Conservation (phyloP, 768 basidiomycete species). For the Suillus clintonianus region DNA sequence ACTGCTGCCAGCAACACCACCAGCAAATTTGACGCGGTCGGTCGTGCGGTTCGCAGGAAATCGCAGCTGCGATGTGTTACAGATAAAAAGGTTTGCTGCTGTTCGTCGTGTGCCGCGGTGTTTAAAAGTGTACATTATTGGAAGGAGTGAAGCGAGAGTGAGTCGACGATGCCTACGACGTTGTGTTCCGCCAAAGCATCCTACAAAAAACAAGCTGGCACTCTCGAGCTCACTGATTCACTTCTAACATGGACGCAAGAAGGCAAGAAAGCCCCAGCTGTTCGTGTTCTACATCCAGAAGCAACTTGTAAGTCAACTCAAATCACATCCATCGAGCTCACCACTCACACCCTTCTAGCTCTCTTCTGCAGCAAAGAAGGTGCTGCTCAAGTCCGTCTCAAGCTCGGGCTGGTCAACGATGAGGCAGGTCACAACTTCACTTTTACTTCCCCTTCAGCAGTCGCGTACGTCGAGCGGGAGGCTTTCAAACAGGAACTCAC, state of each 20-base stretch:
- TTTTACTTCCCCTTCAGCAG: conserved; percentile 65
- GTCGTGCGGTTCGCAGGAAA: background rate
- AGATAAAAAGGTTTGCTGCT: no score
- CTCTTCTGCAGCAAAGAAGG: conserved; percentile 87
- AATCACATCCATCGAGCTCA: background rate
- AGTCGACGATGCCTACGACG: conserved; percentile 56
- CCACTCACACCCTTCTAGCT: conserved; percentile 39
- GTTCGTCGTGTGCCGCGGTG: conserved; percentile 5
- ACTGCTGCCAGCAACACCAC: background rate
- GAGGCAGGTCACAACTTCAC: conserved; percentile 83
- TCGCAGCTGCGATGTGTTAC: no score
- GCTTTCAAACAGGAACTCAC: conserved; percentile 81
- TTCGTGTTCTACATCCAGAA: conserved; percentile 62
- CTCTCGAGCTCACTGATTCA: conserved; percentile 71
- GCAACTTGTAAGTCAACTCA: conserved; percentile 54
- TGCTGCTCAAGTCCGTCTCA: conserved; percentile 76
- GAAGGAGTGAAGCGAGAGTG: conserved; percentile 4
- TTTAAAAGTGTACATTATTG: conserved; percentile 10
- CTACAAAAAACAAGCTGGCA: conserved; percentile 81
- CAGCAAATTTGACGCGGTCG: background rate
- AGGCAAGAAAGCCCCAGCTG: conserved; percentile 62
- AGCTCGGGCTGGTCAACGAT: conserved; percentile 67
- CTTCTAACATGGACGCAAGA: conserved; percentile 83
- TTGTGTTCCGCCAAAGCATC: conserved; percentile 74
- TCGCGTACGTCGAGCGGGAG: conserved; percentile 74